phyloP scores from a whole-genome alignment of 1,284 basidiomycete genomes.

The Neonothopanus nambi region DNA sequence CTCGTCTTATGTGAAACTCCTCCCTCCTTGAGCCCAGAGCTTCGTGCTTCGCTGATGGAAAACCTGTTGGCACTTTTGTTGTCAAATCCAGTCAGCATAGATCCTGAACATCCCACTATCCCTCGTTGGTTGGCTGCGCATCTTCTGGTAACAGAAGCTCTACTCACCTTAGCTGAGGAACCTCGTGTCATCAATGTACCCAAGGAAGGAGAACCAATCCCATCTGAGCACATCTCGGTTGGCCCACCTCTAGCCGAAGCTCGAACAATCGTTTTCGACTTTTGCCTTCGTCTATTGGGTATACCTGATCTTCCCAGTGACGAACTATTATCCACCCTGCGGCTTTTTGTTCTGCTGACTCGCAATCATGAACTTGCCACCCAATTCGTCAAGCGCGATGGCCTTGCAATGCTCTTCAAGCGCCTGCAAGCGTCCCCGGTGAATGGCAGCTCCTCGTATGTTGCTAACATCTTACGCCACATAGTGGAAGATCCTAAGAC shows the following conservation, averaged over 20 bases:
- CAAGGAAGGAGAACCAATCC: slow-evolving; percentile 66
- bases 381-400: slow-evolving; percentile 65
- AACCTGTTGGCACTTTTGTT: slow-evolving; percentile 64
- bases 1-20: slow-evolving; percentile 79
- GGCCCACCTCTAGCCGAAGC: slow-evolving; percentile 66
- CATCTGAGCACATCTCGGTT: slow-evolving; percentile 47
- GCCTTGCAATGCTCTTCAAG: slow-evolving; percentile 66
- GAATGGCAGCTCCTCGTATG: slow-evolving; percentile 77
- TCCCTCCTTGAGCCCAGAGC: slow-evolving; percentile 50
- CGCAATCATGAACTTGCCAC: slow-evolving; percentile 62
- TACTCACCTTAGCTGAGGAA: slow-evolving; percentile 77
- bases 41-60: slow-evolving; percentile 60
- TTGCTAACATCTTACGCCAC: slow-evolving; percentile 89
- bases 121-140: slow-evolving; percentile 87
- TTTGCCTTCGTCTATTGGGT: slow-evolving; percentile 67
- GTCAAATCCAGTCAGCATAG: slow-evolving; percentile 52
- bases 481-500: slow-evolving; percentile 78
- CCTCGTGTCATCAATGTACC: slow-evolving; percentile 63
- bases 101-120: slow-evolving; percentile 48
- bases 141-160: slow-evolving; percentile 79
- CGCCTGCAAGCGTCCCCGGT: slow-evolving; percentile 61
- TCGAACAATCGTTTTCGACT: slow-evolving; percentile 70
- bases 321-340: slow-evolving; percentile 77
- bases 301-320: slow-evolving; percentile 68
- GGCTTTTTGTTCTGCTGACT: slow-evolving; percentile 82